Percentiles rank a stretch among this genome's conserved stretches.
These are phyloP conservation scores for Astrephomene gubernaculifera DNA, from an alignment of 139 green algal species.

Conservation along the genomic window DNA sequence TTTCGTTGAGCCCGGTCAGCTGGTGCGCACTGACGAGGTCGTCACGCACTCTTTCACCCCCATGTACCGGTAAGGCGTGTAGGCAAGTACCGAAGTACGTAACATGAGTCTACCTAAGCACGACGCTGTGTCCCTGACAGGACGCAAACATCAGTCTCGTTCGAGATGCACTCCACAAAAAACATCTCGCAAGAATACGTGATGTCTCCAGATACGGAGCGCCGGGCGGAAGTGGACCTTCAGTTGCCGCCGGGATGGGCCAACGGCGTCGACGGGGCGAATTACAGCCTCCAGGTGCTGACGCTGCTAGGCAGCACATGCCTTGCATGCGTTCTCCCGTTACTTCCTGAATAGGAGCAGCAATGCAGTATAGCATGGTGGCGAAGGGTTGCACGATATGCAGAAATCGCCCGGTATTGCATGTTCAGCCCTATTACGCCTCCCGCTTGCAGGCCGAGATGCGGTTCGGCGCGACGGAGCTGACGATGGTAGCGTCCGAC, in stretches of 20 bases:
- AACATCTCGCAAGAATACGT: background rate
- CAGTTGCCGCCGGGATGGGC: too few species aligned
- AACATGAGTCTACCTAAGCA: background rate
- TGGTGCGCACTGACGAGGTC: conserved; percentile 2
- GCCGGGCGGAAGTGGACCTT: too few species aligned
- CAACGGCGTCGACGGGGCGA: too few species aligned
- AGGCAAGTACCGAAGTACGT: background rate
- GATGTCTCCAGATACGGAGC: background rate
- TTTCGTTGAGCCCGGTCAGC: conserved; percentile 1
- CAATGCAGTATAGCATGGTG: too few species aligned
- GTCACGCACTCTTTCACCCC: background rate
- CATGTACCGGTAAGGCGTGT: background rate
- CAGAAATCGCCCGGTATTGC: too few species aligned
- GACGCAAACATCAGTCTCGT: background rate
- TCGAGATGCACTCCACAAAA: background rate
- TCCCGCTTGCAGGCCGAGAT: conserved; percentile 28
- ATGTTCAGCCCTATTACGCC: too few species aligned
- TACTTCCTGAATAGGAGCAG: too few species aligned
- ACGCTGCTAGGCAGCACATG: too few species aligned
- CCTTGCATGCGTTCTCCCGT: too few species aligned
- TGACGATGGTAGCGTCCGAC: conserved; percentile 3
- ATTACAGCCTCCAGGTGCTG: too few species aligned
- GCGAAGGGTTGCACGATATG: too few species aligned
- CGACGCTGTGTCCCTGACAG: background rate
- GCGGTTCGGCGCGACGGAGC: conserved; percentile 23